A percentile compares a stretch with the other conserved stretches of the same genome.
Evolutionary conservation across 75 land plant species (phyloP).

Genomic region (Selaginella moellendorffii): DNA sequence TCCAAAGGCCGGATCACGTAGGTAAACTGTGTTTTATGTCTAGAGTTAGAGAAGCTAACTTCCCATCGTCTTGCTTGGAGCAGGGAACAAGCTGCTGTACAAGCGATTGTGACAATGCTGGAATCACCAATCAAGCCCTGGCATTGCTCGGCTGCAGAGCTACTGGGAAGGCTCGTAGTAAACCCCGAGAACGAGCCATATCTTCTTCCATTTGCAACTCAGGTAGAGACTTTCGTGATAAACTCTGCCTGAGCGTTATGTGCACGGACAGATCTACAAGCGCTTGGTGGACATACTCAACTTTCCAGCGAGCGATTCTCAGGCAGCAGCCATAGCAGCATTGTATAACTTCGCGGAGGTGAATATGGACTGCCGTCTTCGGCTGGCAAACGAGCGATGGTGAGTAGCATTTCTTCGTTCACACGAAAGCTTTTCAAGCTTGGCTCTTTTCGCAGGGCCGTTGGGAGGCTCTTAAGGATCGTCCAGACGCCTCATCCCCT

Average conservation of each 20-base stretch:
- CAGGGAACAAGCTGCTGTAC: slow-evolving; percentile 79
- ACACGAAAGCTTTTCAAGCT: background rate
- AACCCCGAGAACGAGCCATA: slow-evolving; percentile 97
- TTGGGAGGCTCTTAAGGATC: slow-evolving; percentile 69
- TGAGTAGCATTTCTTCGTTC: slow-evolving; percentile 13
- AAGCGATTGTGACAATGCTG: slow-evolving; percentile 74
- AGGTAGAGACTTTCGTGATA: slow-evolving; percentile 31
- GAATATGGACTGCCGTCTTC: slow-evolving; percentile 88
- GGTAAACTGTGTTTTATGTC: background rate
- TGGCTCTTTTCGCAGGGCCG: slow-evolving; percentile 40
- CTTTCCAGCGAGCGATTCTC: slow-evolving; percentile 55
- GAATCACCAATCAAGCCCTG: slow-evolving; percentile 65
- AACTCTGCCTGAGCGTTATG: background rate
- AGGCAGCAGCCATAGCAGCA: slow-evolving; percentile 91
- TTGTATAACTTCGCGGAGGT: slow-evolving; percentile 90
- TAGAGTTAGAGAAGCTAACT: background rate
- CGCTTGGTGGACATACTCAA: slow-evolving; percentile 84
- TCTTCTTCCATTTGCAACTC: slow-evolving; percentile 64
- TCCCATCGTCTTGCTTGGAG: background rate
- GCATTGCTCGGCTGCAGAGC: slow-evolving; percentile 95
- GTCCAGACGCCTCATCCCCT: slow-evolving; percentile 61
- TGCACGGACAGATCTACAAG: slow-evolving; percentile 49
- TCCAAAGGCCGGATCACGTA: slow-evolving; percentile 13
- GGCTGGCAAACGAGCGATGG: slow-evolving; percentile 94
- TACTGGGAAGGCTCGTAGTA: slow-evolving; percentile 76